Percentiles rank a stretch among this genome's conserved stretches.
phyloP scores from a whole-genome alignment of 1,284 basidiomycete species.

The Prillingera fragicola region DNA sequence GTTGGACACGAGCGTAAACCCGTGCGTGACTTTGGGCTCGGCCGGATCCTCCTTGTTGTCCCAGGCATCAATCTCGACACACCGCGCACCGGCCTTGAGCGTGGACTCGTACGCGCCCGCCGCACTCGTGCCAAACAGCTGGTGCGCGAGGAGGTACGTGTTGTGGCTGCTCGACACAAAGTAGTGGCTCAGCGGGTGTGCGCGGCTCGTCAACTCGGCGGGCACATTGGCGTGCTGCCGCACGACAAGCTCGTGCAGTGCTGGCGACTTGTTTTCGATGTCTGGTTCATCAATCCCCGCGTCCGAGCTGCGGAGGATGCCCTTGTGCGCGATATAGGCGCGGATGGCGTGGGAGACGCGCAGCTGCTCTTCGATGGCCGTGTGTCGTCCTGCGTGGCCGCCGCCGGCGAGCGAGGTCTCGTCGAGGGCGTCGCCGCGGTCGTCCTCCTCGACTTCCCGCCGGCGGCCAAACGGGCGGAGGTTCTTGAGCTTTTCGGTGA shows the following conservation, averaged over 20 bases:
- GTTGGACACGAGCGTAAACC: slow-evolving; percentile 17
- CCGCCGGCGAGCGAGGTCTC: slow-evolving; percentile 9
- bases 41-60: slow-evolving; percentile 7
- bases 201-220: slow-evolving; percentile 6
- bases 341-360: slow-evolving; percentile 9
- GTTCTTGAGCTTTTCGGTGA: too few species aligned
- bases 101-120: slow-evolving; percentile 9
- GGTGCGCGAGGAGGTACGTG: slow-evolving; percentile 76
- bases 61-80: slow-evolving; percentile 21
- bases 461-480: too few species aligned
- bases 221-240: slow-evolving; percentile 11
- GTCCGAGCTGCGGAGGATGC: slow-evolving; percentile 3
- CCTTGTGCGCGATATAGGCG: slow-evolving; percentile 9
- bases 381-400: slow-evolving; percentile 2
- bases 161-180: slow-evolving; percentile 94
- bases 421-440: slow-evolving; percentile 5
- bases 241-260: slow-evolving; percentile 6
- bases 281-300: slow-evolving; percentile 1
- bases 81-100: slow-evolving; percentile 12
- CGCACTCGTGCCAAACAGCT: slow-evolving; percentile 15
- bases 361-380: slow-evolving; percentile 2
- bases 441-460: too few species aligned
- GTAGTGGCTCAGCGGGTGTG: slow-evolving; percentile 74
- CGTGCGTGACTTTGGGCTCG: slow-evolving; percentile 21
- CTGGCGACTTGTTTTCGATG: not conserved